phyloP scores from a whole-genome alignment of 768 basidiomycete genomes.

The Ramaria sp. region DNA sequence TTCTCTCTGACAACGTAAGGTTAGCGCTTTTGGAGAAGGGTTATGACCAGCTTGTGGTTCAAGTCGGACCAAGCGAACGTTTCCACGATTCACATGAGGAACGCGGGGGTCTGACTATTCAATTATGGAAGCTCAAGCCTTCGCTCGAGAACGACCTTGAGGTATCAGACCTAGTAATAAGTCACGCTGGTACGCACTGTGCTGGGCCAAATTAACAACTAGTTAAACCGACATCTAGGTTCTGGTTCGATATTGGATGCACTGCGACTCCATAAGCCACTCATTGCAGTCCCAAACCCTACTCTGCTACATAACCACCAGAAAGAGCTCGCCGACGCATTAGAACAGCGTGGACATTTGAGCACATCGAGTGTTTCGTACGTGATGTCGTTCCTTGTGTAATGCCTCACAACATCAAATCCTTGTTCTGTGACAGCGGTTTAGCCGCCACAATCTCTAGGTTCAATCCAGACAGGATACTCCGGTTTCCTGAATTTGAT shows the following conservation, averaged over 20 bases:
- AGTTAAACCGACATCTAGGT: conserved; percentile 34
- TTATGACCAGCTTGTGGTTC: conserved; percentile 54
- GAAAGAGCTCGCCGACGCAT: conserved; percentile 67
- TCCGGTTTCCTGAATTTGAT: conserved; percentile 59
- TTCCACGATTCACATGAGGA: conserved; percentile 6
- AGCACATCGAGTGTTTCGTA: conserved; percentile 48
- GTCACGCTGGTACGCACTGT: conserved; percentile 73
- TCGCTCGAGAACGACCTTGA: conserved; percentile 57
- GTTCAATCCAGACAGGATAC: conserved; percentile 35
- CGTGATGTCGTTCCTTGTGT: conserved; percentile 33
- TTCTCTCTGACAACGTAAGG: conserved; percentile 50
- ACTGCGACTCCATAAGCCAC: conserved; percentile 56
- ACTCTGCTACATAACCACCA: conserved; percentile 91
- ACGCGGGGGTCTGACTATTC: conserved; percentile 39
- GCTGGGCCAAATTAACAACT: not conserved
- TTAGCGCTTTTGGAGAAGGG: conserved; percentile 40
- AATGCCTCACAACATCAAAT: not conserved
- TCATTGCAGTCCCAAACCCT: conserved; percentile 86
- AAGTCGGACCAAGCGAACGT: conserved; percentile 59
- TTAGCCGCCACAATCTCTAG: conserved; percentile 43
- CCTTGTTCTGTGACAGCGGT: conserved; percentile 6
- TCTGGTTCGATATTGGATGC: conserved; percentile 92
- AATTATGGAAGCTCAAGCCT: conserved; percentile 66
- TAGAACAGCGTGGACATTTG: conserved; percentile 50
- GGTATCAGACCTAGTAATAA: conserved; percentile 70